Evolutionary conservation across 495 filamentous ascomycete genomes (phyloP), one percentile per base, ranked within the genome.

Genomic region (Jackrogersella multiformis): DNA sequence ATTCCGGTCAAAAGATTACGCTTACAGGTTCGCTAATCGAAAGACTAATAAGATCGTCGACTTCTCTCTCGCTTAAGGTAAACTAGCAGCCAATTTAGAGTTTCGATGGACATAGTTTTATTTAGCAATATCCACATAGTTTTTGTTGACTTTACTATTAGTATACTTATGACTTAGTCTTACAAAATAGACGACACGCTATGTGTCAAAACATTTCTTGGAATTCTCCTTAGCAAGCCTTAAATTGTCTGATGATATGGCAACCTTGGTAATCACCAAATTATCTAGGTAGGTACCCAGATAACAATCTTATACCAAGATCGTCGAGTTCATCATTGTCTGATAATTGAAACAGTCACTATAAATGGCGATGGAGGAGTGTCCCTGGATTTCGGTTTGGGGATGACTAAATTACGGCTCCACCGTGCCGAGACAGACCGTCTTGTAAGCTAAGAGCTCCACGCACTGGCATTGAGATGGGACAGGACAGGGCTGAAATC

Each of bases 401-500:
- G 36, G 38, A 55, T 24, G 7, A 45, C 15, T 42, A 42, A 20
- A 42, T 8, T 42, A 20, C 20, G 39, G 13, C 15, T 21, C 15
- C 13, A 16, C n/a, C 48, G 35, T 13, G 21, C 26, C 26, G 18
- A 55, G 49, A 46, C 39, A 12, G 13, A 38, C 46, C 15, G n/a
- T n/a, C 12, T 28, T 48, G 26, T 7, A 48, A 45, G 49, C 51
- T 63, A 15, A 55, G 15, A 21, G 32, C 21, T 48, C 5, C 35
- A 41, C 51, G 51, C 60, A 56, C 32, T 63, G 60, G 39, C 51
- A 56, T 41, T 56, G 20, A 7, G 13, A 26, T 30, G 26, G 26
- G 26, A 12, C 53, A 18, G 20, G 36, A n/a, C 56, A 44, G 56
- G 51, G 56, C 49, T 61, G 56, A 61, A 13, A 51, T 42, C 35